Evolutionary conservation across 2,329 filamentous ascomycete genomes (phyloP), one percentile per base, ranked within the genome.

Genomic region (Cordyceps tenuipes): DNA sequence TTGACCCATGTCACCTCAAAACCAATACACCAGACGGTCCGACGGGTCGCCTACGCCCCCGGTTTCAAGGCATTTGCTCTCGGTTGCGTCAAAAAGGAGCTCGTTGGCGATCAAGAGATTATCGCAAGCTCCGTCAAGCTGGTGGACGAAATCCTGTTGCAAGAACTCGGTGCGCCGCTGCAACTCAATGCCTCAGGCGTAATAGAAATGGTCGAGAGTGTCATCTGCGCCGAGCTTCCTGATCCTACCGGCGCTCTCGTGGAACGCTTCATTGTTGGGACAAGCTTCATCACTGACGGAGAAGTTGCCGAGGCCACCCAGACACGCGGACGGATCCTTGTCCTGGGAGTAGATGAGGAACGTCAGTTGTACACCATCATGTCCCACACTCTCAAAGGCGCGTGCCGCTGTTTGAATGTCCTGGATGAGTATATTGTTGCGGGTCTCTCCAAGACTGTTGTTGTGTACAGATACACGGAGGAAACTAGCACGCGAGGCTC

Each of bases 201-300:
- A 2, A 66, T 77, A 2, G 94, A 99, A 73, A 76, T 97, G 50
- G 84, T 97, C 3, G 94, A 97, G 72, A 86, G 88, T 63, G 86
- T 96, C 8, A 86, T 95, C 61, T 84, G 90, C 39, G 87, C 90
- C 6, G 83, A 90, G 65, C 79, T 97, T 13, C 79, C 82, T 2
- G 86, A 77, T 65, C 75, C 75, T 3, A 76, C 75, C 47, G 85
- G 84, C 10, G 76, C 79, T 31, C 70, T 73, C 5, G 82, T 81
- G 0, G 92, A 97, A 70, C 81, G 91, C 47, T 97, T 97, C 68
- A 77, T 97, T n/a, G 83, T 97, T 7, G 94, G 94, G 7, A 97
- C 94, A 0, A 89, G 89, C 59, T 92, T 88, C 67, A 70, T 93
- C 48, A 78, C 79, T 8, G 85, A 90, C 50, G 83, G 84, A 9